Evolutionary conservation across 345 rosid genomes (phyloP).

Genomic region (Ricinus communis): DNA sequence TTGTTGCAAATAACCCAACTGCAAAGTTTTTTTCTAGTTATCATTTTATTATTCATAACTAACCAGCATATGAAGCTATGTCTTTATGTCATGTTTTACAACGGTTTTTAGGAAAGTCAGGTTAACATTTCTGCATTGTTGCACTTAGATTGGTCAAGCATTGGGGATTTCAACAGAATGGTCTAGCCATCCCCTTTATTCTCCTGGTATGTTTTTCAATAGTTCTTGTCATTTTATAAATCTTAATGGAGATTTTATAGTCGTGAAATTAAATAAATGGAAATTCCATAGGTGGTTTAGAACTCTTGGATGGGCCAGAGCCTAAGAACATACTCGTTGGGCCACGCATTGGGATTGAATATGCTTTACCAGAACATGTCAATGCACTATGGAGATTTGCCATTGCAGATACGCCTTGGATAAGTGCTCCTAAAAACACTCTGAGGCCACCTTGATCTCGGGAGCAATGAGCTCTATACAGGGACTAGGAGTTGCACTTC

Average conservation of each 20-base stretch:
- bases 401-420: constrained; percentile 76
- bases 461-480: not conserved
- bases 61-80: too few relatives aligned
- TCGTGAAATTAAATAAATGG: constrained; percentile 9
- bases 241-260: not conserved
- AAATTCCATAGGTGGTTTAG: constrained; percentile 66
- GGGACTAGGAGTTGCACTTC: too few relatives aligned
- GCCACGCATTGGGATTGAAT: constrained; percentile 92
- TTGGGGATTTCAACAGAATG: constrained; percentile 83
- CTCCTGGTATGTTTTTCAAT: constrained; percentile 57
- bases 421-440: constrained; percentile 91
- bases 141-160: constrained; percentile 82
- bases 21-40: too few relatives aligned
- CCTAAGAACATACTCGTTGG: constrained; percentile 69
- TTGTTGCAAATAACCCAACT: too few relatives aligned
- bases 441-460: constrained; percentile 45
- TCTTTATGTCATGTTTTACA: not conserved
- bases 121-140: not conserved
- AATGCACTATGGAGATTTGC: constrained; percentile 92
- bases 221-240: not conserved
- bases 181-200: constrained; percentile 81
- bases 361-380: constrained; percentile 75
- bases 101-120: not conserved
- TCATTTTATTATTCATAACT: too few relatives aligned
- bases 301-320: constrained; percentile 76